Conservation (phyloP, 352 stramenopile genomes). For the Phytophthora constricta region DNA sequence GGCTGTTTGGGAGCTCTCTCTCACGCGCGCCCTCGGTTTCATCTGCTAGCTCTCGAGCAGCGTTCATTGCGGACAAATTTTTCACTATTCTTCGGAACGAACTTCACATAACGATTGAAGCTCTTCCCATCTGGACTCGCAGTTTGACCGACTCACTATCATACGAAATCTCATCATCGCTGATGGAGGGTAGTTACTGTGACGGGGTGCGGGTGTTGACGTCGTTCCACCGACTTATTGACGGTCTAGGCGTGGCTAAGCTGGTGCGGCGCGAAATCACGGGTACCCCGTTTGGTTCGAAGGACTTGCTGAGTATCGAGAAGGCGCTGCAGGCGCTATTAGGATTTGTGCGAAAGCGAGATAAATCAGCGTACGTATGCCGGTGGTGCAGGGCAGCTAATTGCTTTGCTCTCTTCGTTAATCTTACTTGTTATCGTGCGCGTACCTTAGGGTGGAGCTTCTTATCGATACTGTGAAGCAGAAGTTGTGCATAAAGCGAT, state of each 20-base stretch:
- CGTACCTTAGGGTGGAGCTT: slow-evolving; percentile 49
- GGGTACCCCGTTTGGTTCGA: slow-evolving; percentile 60
- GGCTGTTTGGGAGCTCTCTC: slow-evolving; percentile 29
- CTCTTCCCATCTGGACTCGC: slow-evolving; percentile 62
- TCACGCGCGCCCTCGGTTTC: slow-evolving; percentile 37
- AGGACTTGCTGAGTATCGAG: slow-evolving; percentile 64
- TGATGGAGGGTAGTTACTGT: slow-evolving; percentile 48
- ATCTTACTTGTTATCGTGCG: not conserved
- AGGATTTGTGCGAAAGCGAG: slow-evolving; percentile 69
- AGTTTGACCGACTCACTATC: slow-evolving; percentile 57
- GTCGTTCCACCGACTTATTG: slow-evolving; percentile 64
- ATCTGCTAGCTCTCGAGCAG: slow-evolving; percentile 55
- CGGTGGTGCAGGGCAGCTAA: not conserved
- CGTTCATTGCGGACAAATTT: slow-evolving; percentile 58
- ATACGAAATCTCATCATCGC: slow-evolving; percentile 59
- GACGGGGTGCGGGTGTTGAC: slow-evolving; percentile 67
- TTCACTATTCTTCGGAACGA: slow-evolving; percentile 62
- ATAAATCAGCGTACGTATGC: slow-evolving; percentile 59
- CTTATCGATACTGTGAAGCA: slow-evolving; percentile 75
- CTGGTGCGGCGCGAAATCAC: slow-evolving; percentile 65
- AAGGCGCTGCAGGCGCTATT: slow-evolving; percentile 64
- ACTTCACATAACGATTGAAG: slow-evolving; percentile 40
- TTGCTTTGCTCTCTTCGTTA: not conserved
- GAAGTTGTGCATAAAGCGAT: slow-evolving; percentile 71
- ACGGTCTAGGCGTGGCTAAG: slow-evolving; percentile 54